Conservation (phyloP, 2,329 filamentous ascomycete genomes). For the Trichoderma arundinaceum region DNA sequence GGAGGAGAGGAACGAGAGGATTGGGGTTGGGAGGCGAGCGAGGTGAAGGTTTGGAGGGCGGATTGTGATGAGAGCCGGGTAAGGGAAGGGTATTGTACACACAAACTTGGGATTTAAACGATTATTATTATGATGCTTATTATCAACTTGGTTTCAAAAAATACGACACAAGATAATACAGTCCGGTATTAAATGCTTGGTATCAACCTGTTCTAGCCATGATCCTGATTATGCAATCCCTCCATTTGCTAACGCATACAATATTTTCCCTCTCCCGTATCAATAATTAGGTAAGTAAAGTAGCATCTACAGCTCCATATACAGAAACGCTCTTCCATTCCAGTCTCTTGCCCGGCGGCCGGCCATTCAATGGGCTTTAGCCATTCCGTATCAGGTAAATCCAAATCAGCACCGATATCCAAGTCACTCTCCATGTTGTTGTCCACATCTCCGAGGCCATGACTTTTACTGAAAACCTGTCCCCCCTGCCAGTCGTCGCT, state of each 20-base stretch:
- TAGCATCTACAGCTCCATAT: slow-evolving; percentile 15
- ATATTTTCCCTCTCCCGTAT: no score
- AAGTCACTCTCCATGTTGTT: slow-evolving; percentile 65
- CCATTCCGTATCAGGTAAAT: slow-evolving; percentile 69
- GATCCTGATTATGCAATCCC: not conserved
- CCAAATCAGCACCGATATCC: slow-evolving; percentile 69
- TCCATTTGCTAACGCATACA: not conserved
- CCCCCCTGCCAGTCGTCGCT: slow-evolving; percentile 35
- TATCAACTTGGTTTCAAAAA: no score
- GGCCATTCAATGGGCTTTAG: slow-evolving; percentile 41
- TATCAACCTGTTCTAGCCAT: slow-evolving; percentile 27
- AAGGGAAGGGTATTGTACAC: not conserved
- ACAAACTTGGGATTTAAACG: no score
- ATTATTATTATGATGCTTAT: not conserved
- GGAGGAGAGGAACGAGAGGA: slow-evolving; percentile 48
- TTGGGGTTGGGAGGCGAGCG: slow-evolving; percentile 43
- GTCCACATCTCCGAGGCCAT: slow-evolving; percentile 66
- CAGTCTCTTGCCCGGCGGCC: not conserved
- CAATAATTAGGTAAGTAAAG: slow-evolving; percentile 9
- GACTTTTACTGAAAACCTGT: slow-evolving; percentile 47
- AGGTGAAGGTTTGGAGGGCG: slow-evolving; percentile 10
- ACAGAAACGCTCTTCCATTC: slow-evolving; percentile 12
- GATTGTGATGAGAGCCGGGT: not conserved
- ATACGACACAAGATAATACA: not conserved
- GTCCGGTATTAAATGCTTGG: slow-evolving; percentile 11